Base-by-base conservation (phyloP, 2,329 filamentous ascomycete genomes). In the Albophoma yamanashiensis region DNA sequence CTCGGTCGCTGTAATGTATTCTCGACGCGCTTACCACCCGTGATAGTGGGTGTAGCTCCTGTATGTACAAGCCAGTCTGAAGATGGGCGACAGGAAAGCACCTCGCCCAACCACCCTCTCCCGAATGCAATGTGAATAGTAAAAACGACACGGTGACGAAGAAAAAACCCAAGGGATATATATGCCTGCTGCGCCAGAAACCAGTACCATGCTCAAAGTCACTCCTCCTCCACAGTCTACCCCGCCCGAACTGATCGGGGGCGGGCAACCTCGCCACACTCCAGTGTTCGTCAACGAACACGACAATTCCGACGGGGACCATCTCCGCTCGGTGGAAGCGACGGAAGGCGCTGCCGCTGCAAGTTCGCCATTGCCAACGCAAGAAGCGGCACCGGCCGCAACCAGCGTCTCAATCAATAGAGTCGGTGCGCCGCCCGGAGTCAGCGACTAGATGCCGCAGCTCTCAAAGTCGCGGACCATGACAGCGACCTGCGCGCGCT, bases 401-500 rank as follows among this genome's bases (percentile, higher is more conserved):
- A 22, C 20, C 3, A 9, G 47, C 47, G 47, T 2, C 5, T 31
- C 22, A 3, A 31, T 20, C 14, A 15, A 25, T 27, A 20, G 25
- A 25, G 27, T 9, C 15, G 15, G 25, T 27, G 3, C 15, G 31
- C 27, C 27, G 31, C 11, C 8, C 14, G 11, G 6, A 27, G 3
- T 7, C 45, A n/a, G 22, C 42, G n/a, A 40, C 22, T 42, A 83
- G 55, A 91, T 74, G 58, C 83, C 84, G 69, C 89, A 82, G 64
- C 86, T 84, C 68, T 91, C 91, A 70, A 97, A 82, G 74, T 97
- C 93, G 63, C 92, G 83, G 80, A 92, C 89, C 71, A 97, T 79
- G 68, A 92, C 86, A 50, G 91, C 91, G 80, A 97, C 89, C 75
- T 97, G 91, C 12, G 93, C 93, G 50, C 92, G 82, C 76, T 96